Percentiles rank a stretch among this genome's conserved stretches.
phyloP scores from a whole-genome alignment of 1,284 basidiomycete species.

The Boletus mariae region DNA sequence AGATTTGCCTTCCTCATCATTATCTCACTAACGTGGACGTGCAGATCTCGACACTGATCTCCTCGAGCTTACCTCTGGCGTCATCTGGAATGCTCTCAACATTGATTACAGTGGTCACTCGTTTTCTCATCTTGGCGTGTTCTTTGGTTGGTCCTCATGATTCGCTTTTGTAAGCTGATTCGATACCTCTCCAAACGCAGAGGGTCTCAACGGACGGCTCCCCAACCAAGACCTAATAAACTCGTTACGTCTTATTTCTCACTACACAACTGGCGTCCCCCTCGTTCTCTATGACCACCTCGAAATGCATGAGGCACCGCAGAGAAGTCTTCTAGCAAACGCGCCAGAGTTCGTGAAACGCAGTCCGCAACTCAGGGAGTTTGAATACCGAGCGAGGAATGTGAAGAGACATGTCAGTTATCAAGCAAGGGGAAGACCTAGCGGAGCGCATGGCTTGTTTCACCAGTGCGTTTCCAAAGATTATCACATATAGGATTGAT shows the following conservation, averaged over 20 bases:
- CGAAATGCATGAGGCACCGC: constrained; percentile 44
- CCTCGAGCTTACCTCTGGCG: constrained; percentile 65
- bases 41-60: constrained; percentile 65
- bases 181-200: constrained; percentile 40
- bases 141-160: constrained; percentile 65
- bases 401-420: constrained; percentile 63
- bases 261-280: constrained; percentile 68
- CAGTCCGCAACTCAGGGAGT: constrained; percentile 45
- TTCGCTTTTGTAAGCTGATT: neutral
- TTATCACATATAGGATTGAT: neutral
- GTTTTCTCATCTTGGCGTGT: constrained; percentile 89
- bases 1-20: constrained; percentile 1
- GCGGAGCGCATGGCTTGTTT: constrained; percentile 76
- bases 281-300: constrained; percentile 75
- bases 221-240: constrained; percentile 97
- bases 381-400: constrained; percentile 58
- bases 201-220: constrained; percentile 91
- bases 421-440: constrained; percentile 67
- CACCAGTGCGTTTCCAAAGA: constrained; percentile 54
- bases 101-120: constrained; percentile 97
- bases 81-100: constrained; percentile 93
- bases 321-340: constrained; percentile 41
- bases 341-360: constrained; percentile 44
- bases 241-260: constrained; percentile 72
- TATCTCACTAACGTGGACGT: neutral